Evolutionary conservation across 805 yeast genomes (phyloP).

Genomic region (Metschnikowia henanensis): DNA sequence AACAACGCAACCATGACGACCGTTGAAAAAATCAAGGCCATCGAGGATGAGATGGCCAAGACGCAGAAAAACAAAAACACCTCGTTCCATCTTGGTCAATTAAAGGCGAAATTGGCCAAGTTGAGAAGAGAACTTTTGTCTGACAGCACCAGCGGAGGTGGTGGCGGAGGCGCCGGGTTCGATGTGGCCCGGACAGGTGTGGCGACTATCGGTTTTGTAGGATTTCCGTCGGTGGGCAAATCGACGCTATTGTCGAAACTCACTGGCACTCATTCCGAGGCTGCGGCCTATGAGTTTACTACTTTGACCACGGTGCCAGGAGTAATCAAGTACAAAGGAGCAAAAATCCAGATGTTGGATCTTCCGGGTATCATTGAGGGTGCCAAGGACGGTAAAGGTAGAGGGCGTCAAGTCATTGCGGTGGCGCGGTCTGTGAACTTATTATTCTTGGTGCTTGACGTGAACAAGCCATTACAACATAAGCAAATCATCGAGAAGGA

Average conservation of each 20-base stretch:
- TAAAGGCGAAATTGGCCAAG: slow-evolving; percentile 95
- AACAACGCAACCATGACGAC: slow-evolving; percentile 35
- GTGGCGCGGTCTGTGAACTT: slow-evolving; percentile 98
- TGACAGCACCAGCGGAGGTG: slow-evolving; percentile 66
- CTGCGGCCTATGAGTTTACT: slow-evolving; percentile 97
- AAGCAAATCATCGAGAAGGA: slow-evolving; percentile 93
- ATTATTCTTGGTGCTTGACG: slow-evolving; percentile 91
- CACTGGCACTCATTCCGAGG: slow-evolving; percentile 96
- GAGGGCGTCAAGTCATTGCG: slow-evolving; percentile 97
- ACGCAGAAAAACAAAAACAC: slow-evolving; percentile 99
- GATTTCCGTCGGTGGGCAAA: slow-evolving; percentile 96
- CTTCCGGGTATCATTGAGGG: slow-evolving; percentile 90
- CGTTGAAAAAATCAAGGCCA: slow-evolving; percentile 69
- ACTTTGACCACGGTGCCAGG: slow-evolving; percentile 98
- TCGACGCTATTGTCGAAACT: slow-evolving; percentile 82
- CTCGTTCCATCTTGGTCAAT: slow-evolving; percentile 94
- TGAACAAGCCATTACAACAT: slow-evolving; percentile 93
- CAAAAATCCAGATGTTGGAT: slow-evolving; percentile 94
- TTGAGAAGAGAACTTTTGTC: slow-evolving; percentile 84
- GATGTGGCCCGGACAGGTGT: slow-evolving; percentile 99
- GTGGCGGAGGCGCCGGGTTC: slow-evolving; percentile 92
- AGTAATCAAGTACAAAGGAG: slow-evolving; percentile 93
- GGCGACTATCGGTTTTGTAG: slow-evolving; percentile 96
- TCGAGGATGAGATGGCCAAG: slow-evolving; percentile 96
- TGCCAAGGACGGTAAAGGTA: slow-evolving; percentile 88